Percentiles rank a stretch among this genome's conserved stretches.
These are phyloP conservation scores for Vitis riparia DNA, from an alignment of 164 flowering plant species.

Conservation along the genomic window DNA sequence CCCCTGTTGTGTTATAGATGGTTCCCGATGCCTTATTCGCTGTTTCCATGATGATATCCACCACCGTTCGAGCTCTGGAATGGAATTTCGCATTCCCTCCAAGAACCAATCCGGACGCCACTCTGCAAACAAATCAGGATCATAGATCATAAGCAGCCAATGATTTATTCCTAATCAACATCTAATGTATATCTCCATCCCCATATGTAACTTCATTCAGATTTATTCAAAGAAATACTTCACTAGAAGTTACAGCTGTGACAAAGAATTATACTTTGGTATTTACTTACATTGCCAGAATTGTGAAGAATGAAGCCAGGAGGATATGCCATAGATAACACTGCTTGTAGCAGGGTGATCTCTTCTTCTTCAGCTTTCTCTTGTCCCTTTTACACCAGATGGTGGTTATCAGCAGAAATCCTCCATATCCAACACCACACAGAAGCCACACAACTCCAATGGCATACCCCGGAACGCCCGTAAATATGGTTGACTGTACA, in stretches of 20 bases:
- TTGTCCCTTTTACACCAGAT: conserved; percentile 20
- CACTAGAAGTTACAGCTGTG: no score
- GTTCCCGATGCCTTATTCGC: conserved; percentile 72
- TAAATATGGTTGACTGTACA: conserved; percentile 68
- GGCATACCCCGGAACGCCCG: conserved; percentile 69
- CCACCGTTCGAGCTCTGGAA: conserved; percentile 57
- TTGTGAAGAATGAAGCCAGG: conserved; percentile 43
- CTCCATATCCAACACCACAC: conserved; percentile 55
- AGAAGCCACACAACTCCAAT: conserved; percentile 69
- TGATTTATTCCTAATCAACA: no score
- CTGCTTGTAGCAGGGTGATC: conserved; percentile 29
- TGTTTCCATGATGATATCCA: conserved; percentile 58
- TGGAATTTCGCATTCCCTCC: conserved; percentile 69
- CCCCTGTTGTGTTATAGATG: conserved; percentile 64
- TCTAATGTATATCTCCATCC: no score
- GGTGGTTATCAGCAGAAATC: conserved; percentile 27
- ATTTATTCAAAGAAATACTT: no score
- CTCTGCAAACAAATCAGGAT: conserved; percentile 33
- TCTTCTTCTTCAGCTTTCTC: conserved; percentile 34
- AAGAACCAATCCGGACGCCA: conserved; percentile 59
- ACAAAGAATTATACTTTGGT: no score
- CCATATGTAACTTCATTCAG: no score
- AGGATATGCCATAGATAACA: conserved; percentile 47
- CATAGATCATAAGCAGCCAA: no score
- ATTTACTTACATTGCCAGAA: conserved; percentile 67